Evolutionary conservation across 768 basidiomycete species (phyloP).

Genomic region (Collybia mongolica): DNA sequence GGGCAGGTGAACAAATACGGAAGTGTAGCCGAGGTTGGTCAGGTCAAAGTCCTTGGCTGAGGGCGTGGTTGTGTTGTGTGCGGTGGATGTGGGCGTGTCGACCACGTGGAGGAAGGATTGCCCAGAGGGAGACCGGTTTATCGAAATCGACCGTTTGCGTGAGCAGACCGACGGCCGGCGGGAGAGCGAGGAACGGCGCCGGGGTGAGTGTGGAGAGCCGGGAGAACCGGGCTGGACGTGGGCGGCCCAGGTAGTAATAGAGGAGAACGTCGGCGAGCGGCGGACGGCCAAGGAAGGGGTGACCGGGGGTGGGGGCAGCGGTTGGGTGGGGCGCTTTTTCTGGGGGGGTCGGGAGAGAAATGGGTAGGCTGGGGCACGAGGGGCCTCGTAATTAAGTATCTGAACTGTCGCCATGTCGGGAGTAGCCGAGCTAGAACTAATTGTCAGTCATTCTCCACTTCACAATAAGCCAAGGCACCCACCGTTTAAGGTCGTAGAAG

Average conservation of each 20-base stretch:
- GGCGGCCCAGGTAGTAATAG: conserved; percentile 62
- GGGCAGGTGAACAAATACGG: conserved; percentile 60
- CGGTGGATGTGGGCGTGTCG: conserved; percentile 34
- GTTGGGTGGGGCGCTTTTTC: conserved; percentile 31
- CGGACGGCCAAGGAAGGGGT: conserved; percentile 38
- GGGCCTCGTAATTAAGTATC: neutral
- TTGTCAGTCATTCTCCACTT: neutral
- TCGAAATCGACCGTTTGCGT: conserved; percentile 31
- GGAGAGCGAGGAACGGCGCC: conserved; percentile 29
- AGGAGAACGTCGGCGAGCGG: conserved; percentile 42
- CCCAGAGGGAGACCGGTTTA: conserved; percentile 20
- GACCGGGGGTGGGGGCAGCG: conserved; percentile 24
- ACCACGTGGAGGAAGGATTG: conserved; percentile 44
- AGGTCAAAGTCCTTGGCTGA: conserved; percentile 53
- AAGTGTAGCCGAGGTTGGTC: conserved; percentile 62
- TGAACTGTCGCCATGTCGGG: conserved; percentile 7
- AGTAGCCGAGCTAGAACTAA: neutral
- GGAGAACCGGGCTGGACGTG: conserved; percentile 72
- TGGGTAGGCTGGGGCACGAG: conserved; percentile 25
- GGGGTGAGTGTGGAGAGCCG: conserved; percentile 35
- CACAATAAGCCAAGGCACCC: neutral
- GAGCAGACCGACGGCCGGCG: conserved; percentile 21
- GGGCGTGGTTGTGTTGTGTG: no score
- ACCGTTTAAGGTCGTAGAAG: no score
- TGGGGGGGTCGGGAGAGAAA: conserved; percentile 43